Conservation (phyloP, 1,284 basidiomycete genomes). For the Exobasidium rhododendri region DNA sequence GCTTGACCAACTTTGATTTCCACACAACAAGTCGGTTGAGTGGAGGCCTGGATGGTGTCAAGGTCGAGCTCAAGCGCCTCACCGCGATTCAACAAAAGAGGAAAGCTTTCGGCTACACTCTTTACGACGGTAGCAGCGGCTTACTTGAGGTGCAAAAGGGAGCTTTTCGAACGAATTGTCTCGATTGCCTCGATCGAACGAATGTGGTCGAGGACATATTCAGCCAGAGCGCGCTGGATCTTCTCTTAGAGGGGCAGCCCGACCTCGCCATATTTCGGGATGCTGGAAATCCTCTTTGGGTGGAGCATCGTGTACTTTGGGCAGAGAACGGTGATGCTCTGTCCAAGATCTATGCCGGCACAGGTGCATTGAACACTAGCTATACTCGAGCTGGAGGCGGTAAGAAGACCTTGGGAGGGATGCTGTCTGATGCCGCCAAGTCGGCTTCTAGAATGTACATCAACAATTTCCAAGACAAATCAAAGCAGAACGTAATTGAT, state of each 20-base stretch:
- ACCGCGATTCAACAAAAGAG: constrained; percentile 58
- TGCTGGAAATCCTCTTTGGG: constrained; percentile 65
- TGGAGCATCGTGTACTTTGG: constrained; percentile 86
- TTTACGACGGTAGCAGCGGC: constrained; percentile 58
- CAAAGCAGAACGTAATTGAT: constrained; percentile 90
- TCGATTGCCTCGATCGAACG: constrained; percentile 95
- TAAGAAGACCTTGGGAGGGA: constrained; percentile 67
- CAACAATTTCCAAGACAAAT: constrained; percentile 95
- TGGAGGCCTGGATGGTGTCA: constrained; percentile 83
- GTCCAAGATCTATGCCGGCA: constrained; percentile 85
- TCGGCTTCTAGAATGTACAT: constrained; percentile 76
- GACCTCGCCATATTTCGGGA: not conserved
- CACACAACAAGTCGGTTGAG: constrained; percentile 71
- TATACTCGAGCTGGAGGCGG: constrained; percentile 76
- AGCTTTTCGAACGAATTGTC: constrained; percentile 88
- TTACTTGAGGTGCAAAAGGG: constrained; percentile 66
- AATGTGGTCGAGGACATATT: constrained; percentile 83
- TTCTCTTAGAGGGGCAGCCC: constrained; percentile 25
- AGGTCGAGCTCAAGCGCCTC: constrained; percentile 68
- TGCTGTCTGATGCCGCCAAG: constrained; percentile 89
- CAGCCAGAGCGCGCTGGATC: constrained; percentile 42
- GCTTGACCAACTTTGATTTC: constrained; percentile 88
- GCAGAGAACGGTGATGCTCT: constrained; percentile 60
- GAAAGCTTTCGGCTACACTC: constrained; percentile 78
- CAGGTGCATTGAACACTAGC: constrained; percentile 90